Evolutionary conservation across 2,329 filamentous ascomycete species (phyloP), one percentile per base, ranked within the genome.

Genomic region (Colletotrichum endophyticum): DNA sequence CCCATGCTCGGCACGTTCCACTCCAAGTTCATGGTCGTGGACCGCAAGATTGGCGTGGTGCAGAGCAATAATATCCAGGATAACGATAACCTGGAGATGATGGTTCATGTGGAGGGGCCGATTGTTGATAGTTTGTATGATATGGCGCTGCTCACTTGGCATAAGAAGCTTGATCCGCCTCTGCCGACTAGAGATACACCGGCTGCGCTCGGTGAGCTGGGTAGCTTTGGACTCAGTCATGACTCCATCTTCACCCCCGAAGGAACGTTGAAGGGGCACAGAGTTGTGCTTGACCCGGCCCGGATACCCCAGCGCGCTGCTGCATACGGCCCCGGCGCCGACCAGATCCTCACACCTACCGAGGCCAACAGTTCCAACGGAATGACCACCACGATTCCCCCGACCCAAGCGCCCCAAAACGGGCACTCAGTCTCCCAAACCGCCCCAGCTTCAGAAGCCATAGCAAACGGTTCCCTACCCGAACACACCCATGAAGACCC

Each of bases 41-140:
- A 96, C 82, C 89, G 94, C 8, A 91, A 90, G 77, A 87, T 94
- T n/a, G 94, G 91, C 0, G 86, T 95, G 2, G 82, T 96, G 3
- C 93, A 94, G 84, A 96, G 94, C 85, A 95, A 95, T 82, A 96
- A 96, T 80, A 94, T 96, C 66, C 89, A 92, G 83, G 92, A 95
- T 78, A 96, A 95, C 70, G 93, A 95, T 79, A 96, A 96, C 78
- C 76, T 96, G 72, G 95, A 96, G 83, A 96, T 96, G 94, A 92
- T 95, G 90, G 88, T 91, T 4, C 94, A 95, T 72, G 82, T 95
- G 0, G 94, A 96, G 84, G 95, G 95, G 0, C 91, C 94, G 0
- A 94, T 96, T 73, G 94, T 96, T 0, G 93, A 96, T 79, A 91
- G 92, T 2, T 84, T 96, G 28, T 96, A 95, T 81, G 95, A 96